These are phyloP conservation scores for Sporothrix dimorphospora DNA, from an alignment of 2,329 filamentous ascomycete species.

Conservation along the genomic window DNA sequence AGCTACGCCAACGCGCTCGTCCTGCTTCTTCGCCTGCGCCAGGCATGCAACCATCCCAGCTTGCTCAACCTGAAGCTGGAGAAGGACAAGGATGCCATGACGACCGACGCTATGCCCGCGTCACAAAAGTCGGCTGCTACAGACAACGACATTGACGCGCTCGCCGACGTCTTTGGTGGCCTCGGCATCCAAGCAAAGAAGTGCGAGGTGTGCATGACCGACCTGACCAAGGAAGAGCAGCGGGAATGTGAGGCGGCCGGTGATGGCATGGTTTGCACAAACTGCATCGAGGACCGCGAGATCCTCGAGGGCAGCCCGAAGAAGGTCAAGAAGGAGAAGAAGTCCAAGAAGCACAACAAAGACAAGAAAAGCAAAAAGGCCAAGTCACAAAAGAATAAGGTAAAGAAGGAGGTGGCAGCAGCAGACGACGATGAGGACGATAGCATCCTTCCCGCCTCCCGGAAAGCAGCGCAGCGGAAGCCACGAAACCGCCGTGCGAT, in stretches of 20 bases:
- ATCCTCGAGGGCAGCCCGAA: constrained; percentile 56
- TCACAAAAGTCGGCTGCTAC: constrained; percentile 54
- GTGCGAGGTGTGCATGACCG: constrained; percentile 80
- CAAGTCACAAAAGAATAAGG: constrained; percentile 44
- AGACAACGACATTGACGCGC: constrained; percentile 72
- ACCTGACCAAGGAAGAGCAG: constrained; percentile 61
- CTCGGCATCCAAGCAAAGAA: constrained; percentile 76
- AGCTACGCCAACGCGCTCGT: constrained; percentile 95
- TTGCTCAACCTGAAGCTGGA: constrained; percentile 83
- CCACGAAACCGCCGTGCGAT: constrained; percentile 59
- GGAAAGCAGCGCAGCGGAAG: constrained; percentile 38
- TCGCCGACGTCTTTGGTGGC: constrained; percentile 84
- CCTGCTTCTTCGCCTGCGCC: constrained; percentile 83
- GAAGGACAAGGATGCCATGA: constrained; percentile 83
- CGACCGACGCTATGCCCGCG: constrained; percentile 57
- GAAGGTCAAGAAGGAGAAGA: constrained; percentile 46
- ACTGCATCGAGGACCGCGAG: constrained; percentile 76
- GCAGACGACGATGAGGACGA: constrained; percentile 41
- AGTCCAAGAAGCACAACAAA: constrained; percentile 37
- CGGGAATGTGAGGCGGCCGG: constrained; percentile 42
- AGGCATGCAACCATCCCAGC: constrained; percentile 93
- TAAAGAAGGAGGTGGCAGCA: constrained; percentile 46
- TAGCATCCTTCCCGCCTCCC: constrained; percentile 33
- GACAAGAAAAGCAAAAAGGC: constrained; percentile 42
- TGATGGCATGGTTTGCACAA: constrained; percentile 63